phyloP scores from a whole-genome alignment of 768 basidiomycete genomes.

The Suillus decipiens region DNA sequence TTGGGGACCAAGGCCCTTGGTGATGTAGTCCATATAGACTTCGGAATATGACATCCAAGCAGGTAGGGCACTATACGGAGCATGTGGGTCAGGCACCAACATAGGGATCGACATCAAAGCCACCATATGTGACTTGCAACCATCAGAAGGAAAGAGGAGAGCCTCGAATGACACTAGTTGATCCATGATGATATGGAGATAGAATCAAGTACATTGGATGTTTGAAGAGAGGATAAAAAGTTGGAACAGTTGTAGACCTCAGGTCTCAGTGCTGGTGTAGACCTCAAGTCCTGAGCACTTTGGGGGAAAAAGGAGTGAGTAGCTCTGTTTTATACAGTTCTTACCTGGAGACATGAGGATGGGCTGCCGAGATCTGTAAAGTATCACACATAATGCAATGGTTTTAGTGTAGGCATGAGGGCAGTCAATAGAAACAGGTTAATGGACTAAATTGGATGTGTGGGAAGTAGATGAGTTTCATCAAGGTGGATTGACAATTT shows the following conservation, averaged over 20 bases:
- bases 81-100: slow-evolving; percentile 44
- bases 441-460: not conserved
- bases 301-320: slow-evolving; percentile 22
- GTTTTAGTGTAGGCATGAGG: slow-evolving; percentile 36
- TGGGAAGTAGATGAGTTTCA: slow-evolving; percentile 4
- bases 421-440: slow-evolving; percentile 12
- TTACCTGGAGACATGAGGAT: slow-evolving; percentile 37
- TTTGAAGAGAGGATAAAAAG: not conserved
- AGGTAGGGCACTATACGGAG: slow-evolving; percentile 45
- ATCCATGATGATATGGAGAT: slow-evolving; percentile 50
- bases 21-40: slow-evolving; percentile 84
- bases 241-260: slow-evolving; percentile 14
- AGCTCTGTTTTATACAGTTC: slow-evolving; percentile 13
- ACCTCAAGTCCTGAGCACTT: slow-evolving; percentile 23
- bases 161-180: slow-evolving; percentile 65
- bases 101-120: slow-evolving; percentile 71
- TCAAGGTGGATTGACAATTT: slow-evolving; percentile 1
- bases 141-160: slow-evolving; percentile 78
- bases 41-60: slow-evolving; percentile 81
- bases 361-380: slow-evolving; percentile 29
- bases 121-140: slow-evolving; percentile 71
- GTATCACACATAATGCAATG: not conserved
- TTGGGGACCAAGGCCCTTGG: slow-evolving; percentile 67
- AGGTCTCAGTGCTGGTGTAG: slow-evolving; percentile 18
- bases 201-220: slow-evolving; percentile 9